Evolutionary conservation across 768 basidiomycete species (phyloP), one percentile per base, ranked within the genome.

Genomic region (Sporobolomyces phaffii): DNA sequence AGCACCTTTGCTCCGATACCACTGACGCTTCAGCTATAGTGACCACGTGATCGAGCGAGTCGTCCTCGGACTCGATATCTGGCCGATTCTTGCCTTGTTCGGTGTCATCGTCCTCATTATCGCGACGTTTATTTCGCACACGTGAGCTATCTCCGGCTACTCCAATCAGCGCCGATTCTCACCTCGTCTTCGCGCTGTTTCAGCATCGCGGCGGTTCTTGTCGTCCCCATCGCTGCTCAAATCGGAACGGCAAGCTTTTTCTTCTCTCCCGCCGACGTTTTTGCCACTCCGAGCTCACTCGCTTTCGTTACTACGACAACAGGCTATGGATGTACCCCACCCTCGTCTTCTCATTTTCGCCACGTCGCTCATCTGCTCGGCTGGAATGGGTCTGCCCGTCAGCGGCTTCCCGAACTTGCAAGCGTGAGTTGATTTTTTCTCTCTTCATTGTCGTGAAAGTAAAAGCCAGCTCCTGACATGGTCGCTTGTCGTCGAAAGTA

Each of bases 311-410:
- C n/a, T n/a, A n/a, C n/a, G n/a, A n/a, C 20, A n/a, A 40, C 31
- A 34, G 20, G 88, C 84, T 52, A 81, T 97, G 13, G 85, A 84
- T 1, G 82, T 81, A 10, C 79, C 86, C 49, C 88, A 87, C 69
- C 80, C 83, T 48, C 87, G 91, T 72, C 79, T 98, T 13, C 84
- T 99, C 70, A 89, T 98, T 74, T 94, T 99, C 80, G 77, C 76
- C 2, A 96, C 92, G 38, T 91, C 84, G 18, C 81, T 97, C 66
- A 87, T 96, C 56, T 97, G 94, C 76, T 93, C 91, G 5, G 81
- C 90, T 8, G 96, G 94, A 2, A 99, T 99, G 96, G 94, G 91
- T 15, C 89, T 98, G 84, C 93, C 94, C 3, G 92, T 98, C 43
- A 92, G 90, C 68, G 96, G 96, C n/a, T 99, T 98, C 81, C 94